Evolutionary conservation across 1,284 basidiomycete genomes (phyloP).

Genomic region (Trichosporon coremiiforme): DNA sequence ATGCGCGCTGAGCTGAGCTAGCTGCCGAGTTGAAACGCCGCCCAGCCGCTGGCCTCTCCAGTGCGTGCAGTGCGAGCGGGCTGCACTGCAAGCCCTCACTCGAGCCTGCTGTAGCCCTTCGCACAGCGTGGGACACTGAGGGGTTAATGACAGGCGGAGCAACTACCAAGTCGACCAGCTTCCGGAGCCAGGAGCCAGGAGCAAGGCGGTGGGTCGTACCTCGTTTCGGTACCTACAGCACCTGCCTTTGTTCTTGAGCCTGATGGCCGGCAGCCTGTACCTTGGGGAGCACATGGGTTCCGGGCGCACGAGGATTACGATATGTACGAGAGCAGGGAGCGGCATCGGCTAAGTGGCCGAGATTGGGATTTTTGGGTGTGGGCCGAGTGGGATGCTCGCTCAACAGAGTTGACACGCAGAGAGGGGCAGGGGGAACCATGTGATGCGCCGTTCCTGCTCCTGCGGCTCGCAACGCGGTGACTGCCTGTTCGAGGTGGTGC

Average conservation of each 20-base stretch:
- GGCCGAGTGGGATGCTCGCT: background rate
- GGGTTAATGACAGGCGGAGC: background rate
- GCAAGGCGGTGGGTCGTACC: background rate
- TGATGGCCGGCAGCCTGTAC: no score
- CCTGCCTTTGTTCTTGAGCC: background rate
- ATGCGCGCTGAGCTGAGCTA: background rate
- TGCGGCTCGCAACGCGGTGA: background rate
- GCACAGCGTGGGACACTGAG: background rate
- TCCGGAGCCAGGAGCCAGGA: background rate
- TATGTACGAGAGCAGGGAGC: background rate
- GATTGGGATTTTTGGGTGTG: background rate
- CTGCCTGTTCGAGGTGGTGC: background rate
- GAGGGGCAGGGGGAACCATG: background rate
- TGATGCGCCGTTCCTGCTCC: slow-evolving; percentile 2
- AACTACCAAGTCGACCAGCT: background rate
- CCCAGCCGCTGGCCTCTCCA: background rate
- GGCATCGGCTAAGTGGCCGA: background rate
- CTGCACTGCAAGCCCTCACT: background rate
- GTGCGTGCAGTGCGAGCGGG: background rate
- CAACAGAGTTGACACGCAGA: background rate
- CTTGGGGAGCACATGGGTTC: background rate
- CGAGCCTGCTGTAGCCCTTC: background rate
- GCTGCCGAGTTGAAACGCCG: background rate
- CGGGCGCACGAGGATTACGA: background rate
- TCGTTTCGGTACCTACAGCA: background rate